phyloP scores from a whole-genome alignment of 164 flowering plant species.

The Malania oleifera region DNA sequence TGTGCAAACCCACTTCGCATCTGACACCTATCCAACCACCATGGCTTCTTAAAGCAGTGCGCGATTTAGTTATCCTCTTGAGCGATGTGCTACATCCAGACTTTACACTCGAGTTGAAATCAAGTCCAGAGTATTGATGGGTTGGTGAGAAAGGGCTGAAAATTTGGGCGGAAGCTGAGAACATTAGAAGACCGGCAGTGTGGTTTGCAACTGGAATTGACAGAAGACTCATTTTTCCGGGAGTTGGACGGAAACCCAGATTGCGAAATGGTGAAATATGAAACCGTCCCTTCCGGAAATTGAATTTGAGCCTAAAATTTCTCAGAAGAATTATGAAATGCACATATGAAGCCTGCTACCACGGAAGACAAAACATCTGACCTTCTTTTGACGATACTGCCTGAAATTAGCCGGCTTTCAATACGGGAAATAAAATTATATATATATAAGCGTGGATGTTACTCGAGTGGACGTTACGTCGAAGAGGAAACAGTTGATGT shows the following conservation, averaged over 20 bases:
- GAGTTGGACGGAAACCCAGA: background rate
- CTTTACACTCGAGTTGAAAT: slow-evolving; percentile 6
- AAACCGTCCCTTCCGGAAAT: too few relatives aligned
- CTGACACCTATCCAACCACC: slow-evolving; percentile 21
- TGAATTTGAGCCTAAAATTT: too few relatives aligned
- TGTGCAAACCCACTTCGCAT: slow-evolving; percentile 21
- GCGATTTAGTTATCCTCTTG: slow-evolving; percentile 30
- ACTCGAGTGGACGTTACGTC: too few relatives aligned
- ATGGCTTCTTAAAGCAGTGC: slow-evolving; percentile 13
- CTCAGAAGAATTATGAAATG: too few relatives aligned
- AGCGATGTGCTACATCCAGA: slow-evolving; percentile 28
- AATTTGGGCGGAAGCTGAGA: slow-evolving; percentile 8
- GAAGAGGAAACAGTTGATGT: too few relatives aligned
- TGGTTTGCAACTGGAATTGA: slow-evolving; percentile 14
- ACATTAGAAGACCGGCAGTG: slow-evolving; percentile 5
- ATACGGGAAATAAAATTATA: too few relatives aligned
- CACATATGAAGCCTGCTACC: too few relatives aligned
- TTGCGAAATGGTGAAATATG: too few relatives aligned
- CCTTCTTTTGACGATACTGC: too few relatives aligned
- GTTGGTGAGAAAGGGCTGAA: slow-evolving; percentile 1
- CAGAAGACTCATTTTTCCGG: slow-evolving; percentile 23
- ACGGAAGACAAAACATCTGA: too few relatives aligned
- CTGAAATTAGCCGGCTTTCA: too few relatives aligned
- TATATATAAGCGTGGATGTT: too few relatives aligned
- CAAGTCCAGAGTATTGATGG: slow-evolving; percentile 8